These are phyloP conservation scores for Ilyonectria sp. DNA, from an alignment of 2,329 filamentous ascomycete genomes.

Conservation along the genomic window DNA sequence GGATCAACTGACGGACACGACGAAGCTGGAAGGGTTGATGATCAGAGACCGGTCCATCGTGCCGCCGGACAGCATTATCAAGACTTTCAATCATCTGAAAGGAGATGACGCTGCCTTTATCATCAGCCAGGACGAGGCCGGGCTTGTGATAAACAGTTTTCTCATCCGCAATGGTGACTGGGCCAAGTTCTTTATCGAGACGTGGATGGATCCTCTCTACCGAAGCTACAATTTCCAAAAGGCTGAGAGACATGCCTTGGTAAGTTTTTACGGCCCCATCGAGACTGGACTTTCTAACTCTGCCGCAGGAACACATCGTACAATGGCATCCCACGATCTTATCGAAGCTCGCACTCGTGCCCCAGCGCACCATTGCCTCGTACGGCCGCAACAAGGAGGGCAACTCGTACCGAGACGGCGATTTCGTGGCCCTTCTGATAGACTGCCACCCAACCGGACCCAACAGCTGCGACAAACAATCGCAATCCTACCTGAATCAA, in stretches of 20 bases:
- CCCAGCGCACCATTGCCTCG: slow-evolving; percentile 86
- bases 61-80: slow-evolving; percentile 96
- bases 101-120: slow-evolving; percentile 85
- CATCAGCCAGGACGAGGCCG: slow-evolving; percentile 86
- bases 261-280: slow-evolving; percentile 58
- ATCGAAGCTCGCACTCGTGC: slow-evolving; percentile 90
- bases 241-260: slow-evolving; percentile 91
- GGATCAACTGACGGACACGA: slow-evolving; percentile 77
- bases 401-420: slow-evolving; percentile 83
- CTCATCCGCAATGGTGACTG: slow-evolving; percentile 88
- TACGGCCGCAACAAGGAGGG: slow-evolving; percentile 75
- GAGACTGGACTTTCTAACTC: slow-evolving; percentile 46
- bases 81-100: slow-evolving; percentile 88
- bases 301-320: slow-evolving; percentile 81
- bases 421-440: slow-evolving; percentile 85
- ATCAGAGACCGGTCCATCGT: slow-evolving; percentile 89
- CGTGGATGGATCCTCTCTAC: slow-evolving; percentile 97
- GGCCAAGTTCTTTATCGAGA: slow-evolving; percentile 92
- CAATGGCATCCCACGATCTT: slow-evolving; percentile 99
- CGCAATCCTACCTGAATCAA: slow-evolving; percentile 66
- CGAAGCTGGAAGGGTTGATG: slow-evolving; percentile 83
- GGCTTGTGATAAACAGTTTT: slow-evolving; percentile 83
- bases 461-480: slow-evolving; percentile 80
- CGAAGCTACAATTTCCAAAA: slow-evolving; percentile 97
- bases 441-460: slow-evolving; percentile 75